Base-by-base conservation (phyloP, 768 basidiomycete species). In the Mycena crocata region DNA sequence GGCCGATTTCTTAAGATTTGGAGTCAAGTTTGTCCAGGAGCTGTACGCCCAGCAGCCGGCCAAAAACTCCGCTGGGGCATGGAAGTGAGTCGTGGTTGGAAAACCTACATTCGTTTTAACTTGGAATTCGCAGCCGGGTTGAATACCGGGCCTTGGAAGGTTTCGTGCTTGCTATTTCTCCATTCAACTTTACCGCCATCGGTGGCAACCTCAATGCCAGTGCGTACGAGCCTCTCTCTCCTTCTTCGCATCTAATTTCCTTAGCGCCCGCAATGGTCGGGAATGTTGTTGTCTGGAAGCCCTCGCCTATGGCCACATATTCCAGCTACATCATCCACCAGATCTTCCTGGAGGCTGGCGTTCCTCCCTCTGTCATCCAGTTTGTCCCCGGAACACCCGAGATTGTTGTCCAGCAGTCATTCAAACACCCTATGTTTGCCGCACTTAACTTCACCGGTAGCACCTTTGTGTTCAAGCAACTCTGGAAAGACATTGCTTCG, bases 81-180 rank as follows among this genome's bases (percentile, higher is more conserved):
- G 98, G 98, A 99, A 99, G 95, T 96, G 76, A 81, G 95, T 15
- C 8, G 60, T 44, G 9, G 35, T n/a, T 35, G 26, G 35, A 19
- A 30, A 24, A 26, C 6, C 12, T 6, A 23, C 23, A 12, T 61
- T 35, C 28, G 66, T 68, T 37, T 49, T 56, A 35, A 68, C 52
- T n/a, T n/a, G 54, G 3, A 8, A 23, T 28, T 26, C 15, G 28
- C 52, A 98, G 96, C 83, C 96, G 97, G 49, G 87, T 91, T 42
- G 98, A 99, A 80, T 99, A 96, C 79, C 94, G 98, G 66, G 89
- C 97, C 1, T 86, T 99, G n/a, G 98, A 99, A 81, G 98, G 98
- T 26, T 99, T 99, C 82, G 94, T 99, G 28, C 87, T 99, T 54
- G 98, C 98, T 17, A 93, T 99, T 42, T 96, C 98, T 9, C 98